These are phyloP conservation scores for Cornus florida DNA, from an alignment of 148 eudicot species.

Conservation along the genomic window DNA sequence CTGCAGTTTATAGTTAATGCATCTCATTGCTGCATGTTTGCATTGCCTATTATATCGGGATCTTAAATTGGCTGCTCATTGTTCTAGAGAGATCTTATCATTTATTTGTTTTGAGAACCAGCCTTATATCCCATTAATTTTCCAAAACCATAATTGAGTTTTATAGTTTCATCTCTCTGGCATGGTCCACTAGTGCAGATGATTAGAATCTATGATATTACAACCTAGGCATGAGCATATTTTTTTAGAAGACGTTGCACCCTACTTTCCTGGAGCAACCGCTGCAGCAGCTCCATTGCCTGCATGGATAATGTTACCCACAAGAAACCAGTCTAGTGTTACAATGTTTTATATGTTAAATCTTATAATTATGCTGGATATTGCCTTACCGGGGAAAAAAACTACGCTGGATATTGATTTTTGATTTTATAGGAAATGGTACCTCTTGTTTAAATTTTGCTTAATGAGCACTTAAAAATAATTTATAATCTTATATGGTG, in stretches of 20 bases:
- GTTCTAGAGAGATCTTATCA: background rate
- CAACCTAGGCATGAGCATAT: background rate
- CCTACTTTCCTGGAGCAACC: too few species aligned
- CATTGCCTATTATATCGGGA: background rate
- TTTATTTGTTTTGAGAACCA: background rate
- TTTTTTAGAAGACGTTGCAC: background rate
- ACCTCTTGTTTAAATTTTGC: too few species aligned
- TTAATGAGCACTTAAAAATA: too few species aligned
- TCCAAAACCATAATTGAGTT: background rate
- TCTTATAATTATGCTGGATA: too few species aligned
- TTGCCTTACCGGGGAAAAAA: too few species aligned
- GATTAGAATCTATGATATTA: background rate
- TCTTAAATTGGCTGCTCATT: background rate
- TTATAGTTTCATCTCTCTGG: background rate
- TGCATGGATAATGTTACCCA: too few species aligned
- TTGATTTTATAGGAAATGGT: too few species aligned
- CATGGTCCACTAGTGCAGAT: background rate
- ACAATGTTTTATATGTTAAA: too few species aligned
- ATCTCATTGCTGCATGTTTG: background rate
- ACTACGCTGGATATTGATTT: too few species aligned
- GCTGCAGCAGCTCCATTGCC: too few species aligned
- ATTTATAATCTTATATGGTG: too few species aligned
- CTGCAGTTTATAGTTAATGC: background rate
- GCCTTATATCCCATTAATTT: background rate
- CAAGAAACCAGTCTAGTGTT: too few species aligned